phyloP scores from a whole-genome alignment of 345 rosid species.

The Linum trigynum region DNA sequence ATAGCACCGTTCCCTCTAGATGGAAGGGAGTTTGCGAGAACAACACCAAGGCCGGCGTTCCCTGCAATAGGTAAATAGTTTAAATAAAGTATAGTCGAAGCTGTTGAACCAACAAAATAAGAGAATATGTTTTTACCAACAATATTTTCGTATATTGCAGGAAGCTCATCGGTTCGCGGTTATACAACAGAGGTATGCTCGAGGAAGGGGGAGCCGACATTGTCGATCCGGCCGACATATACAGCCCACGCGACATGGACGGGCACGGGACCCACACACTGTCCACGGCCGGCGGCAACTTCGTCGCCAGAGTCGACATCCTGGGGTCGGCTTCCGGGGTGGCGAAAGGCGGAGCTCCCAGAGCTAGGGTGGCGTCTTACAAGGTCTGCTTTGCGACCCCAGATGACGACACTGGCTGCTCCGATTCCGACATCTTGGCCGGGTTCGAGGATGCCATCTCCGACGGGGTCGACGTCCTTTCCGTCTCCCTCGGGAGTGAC shows the following conservation, averaged over 20 bases:
- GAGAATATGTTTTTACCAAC: no score
- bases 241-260: constrained; percentile 51
- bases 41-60: constrained; percentile 35
- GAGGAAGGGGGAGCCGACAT: constrained; percentile 13
- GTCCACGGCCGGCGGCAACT: constrained; percentile 72
- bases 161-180: constrained; percentile 68
- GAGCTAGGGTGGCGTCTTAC: constrained; percentile 75
- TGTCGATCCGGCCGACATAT: constrained; percentile 37
- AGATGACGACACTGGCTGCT: constrained; percentile 40
- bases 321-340: constrained; percentile 51
- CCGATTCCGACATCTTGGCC: constrained; percentile 56
- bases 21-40: constrained; percentile 81
- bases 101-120: no score
- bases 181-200: constrained; percentile 38
- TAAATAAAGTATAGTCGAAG: no score
- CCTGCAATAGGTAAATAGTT: constrained; percentile 54
- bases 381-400: constrained; percentile 63
- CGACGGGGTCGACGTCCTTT: constrained; percentile 69
- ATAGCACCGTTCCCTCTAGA: constrained; percentile 55
- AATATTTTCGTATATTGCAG: constrained; percentile 17
- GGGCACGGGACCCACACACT: constrained; percentile 92
- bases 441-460: constrained; percentile 67
- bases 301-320: constrained; percentile 40
- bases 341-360: constrained; percentile 79
- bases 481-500: constrained; percentile 55